Evolutionary conservation across 225 moss, liverwort and hornwort species (phyloP), one percentile per base, ranked within the genome.

Genomic region (Marchantia polymorpha): DNA sequence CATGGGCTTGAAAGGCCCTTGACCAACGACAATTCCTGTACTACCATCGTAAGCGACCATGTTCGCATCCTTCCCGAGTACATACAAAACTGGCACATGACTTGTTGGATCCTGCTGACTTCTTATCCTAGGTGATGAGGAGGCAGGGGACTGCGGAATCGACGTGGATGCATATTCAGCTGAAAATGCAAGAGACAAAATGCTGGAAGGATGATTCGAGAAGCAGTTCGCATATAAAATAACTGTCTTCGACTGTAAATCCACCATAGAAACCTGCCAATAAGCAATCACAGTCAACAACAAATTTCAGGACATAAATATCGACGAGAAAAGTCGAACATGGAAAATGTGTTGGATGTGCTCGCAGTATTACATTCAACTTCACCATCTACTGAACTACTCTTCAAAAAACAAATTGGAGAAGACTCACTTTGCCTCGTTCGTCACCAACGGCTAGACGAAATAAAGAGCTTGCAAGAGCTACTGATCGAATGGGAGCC

Each of bases 371-470:
- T n/a, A n/a, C n/a, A 23, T 26, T 64, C 25, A 26, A 65, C 11
- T 12, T 26, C 65, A 65, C 12, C 26, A 27, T 65, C 26, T 48
- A 8, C 10, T 16, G 39, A 20, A 48, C 10, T 48, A 47, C 8
- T 39, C 5, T 39, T 39, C 39, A 39, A 39, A 5, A 39, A 39
- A 39, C 39, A 39, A 39, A 39, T 5, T 2, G 5, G 39, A 39
- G 39, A 39, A 25, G 69, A 81, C 86, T 61, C 78, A 96, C 96
- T 90, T 83, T 91, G 78, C 96, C 94, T 80, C 82, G 87, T 84
- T 87, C 86, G 84, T 96, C 96, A 64, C 94, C 96, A 56, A 90
- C 85, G 74, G 91, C 96, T 81, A 96, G 76, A 72, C 89, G 89
- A 83, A 69, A 78, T 83, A 87, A 85, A 82, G 85, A 87, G 77